Conservation (phyloP, 2,329 filamentous ascomycete genomes). For the Xylariomycetidae sp. region DNA sequence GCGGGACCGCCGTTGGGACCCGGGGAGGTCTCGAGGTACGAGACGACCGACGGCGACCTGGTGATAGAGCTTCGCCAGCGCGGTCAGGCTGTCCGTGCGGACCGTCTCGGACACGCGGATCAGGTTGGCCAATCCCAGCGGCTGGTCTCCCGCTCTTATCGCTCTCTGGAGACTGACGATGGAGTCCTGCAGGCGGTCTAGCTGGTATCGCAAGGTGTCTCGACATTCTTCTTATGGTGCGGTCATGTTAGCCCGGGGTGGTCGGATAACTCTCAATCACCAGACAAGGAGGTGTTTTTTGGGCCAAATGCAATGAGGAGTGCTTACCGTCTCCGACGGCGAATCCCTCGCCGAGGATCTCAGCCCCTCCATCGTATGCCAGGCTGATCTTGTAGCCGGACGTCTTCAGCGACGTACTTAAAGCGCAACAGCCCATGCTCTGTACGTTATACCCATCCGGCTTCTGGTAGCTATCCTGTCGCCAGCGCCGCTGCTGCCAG, state of each 20-base stretch:
- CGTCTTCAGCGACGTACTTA: constrained; percentile 29
- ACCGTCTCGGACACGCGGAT: constrained; percentile 30
- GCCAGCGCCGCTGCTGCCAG: constrained; percentile 31
- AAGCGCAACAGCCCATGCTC: constrained; percentile 23
- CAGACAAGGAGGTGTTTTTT: no score
- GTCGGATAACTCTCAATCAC: no score
- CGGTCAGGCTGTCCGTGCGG: constrained; percentile 25
- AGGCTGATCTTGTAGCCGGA: constrained; percentile 28
- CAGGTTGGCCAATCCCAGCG: constrained; percentile 29
- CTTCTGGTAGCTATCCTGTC: constrained; percentile 28
- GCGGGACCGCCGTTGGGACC: constrained; percentile 9
- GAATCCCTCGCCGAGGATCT: constrained; percentile 31
- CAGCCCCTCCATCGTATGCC: constrained; percentile 27
- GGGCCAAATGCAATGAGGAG: no score
- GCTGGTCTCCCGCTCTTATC: constrained; percentile 10
- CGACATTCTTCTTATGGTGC: constrained; percentile 29
- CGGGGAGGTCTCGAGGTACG: constrained; percentile 20
- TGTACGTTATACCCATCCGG: constrained; percentile 3
- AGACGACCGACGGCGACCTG: constrained; percentile 27
- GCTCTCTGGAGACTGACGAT: constrained; percentile 23
- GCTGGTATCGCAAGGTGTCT: constrained; percentile 22
- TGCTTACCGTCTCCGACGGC: constrained; percentile 30
- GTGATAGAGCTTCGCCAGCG: constrained; percentile 31
- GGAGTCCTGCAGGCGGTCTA: constrained; percentile 23
- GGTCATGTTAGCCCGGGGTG: no score